Evolutionary conservation across 2,329 filamentous ascomycete genomes (phyloP).

Genomic region (Aspergillus calidoustus): DNA sequence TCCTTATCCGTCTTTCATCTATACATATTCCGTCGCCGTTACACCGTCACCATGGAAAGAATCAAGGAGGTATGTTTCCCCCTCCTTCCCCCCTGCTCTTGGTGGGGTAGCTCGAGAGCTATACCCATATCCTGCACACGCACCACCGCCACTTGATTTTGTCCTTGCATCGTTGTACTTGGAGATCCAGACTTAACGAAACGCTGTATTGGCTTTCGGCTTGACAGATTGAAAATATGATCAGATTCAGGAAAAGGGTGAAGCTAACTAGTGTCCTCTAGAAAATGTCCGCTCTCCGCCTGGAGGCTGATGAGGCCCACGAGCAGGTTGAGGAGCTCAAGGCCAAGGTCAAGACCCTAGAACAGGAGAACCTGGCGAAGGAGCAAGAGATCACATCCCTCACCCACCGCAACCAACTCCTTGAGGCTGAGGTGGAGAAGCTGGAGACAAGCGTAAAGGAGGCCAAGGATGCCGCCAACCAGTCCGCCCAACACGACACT

Average conservation of each 20-base stretch:
- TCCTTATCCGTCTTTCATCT: conserved; percentile 31
- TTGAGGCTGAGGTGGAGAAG: conserved; percentile 92
- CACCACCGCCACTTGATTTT: conserved; percentile 19
- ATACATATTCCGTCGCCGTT: conserved; percentile 32
- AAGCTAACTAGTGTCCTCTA: conserved; percentile 45
- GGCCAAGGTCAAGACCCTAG: conserved; percentile 81
- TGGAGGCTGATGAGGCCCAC: conserved; percentile 86
- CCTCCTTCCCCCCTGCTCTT: conserved; percentile 30
- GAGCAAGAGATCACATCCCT: conserved; percentile 98
- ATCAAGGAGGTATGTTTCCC: conserved; percentile 78
- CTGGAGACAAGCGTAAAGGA: conserved; percentile 82
- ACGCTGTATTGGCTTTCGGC: not conserved
- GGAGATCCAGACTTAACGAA: conserved; percentile 20
- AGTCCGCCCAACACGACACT: conserved; percentile 79
- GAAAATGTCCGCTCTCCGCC: conserved; percentile 94
- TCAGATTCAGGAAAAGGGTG: not conserved
- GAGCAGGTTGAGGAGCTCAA: conserved; percentile 86
- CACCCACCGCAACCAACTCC: conserved; percentile 89
- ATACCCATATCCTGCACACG: conserved; percentile 29
- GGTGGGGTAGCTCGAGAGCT: conserved; percentile 47
- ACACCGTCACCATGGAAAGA: conserved; percentile 70
- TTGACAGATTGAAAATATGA: conserved; percentile 26
- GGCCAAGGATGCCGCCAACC: conserved; percentile 82
- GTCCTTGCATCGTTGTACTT: conserved; percentile 20
- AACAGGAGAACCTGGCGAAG: conserved; percentile 94